phyloP scores from a whole-genome alignment of 2,329 filamentous ascomycete genomes.

The Catunica adiposa region DNA sequence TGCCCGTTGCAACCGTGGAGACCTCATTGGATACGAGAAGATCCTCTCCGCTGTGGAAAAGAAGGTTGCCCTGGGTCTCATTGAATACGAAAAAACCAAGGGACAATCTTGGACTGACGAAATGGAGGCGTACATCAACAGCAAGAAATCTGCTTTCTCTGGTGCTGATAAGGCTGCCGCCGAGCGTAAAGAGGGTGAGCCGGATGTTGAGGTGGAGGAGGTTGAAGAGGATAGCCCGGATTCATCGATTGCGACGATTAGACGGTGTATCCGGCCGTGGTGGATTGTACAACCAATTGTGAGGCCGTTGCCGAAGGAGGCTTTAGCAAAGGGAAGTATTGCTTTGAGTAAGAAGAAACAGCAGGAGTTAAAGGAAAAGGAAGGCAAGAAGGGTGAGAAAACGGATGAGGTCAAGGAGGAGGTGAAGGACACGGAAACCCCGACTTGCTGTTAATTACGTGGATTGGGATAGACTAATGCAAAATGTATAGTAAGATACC shows the following conservation, averaged over 20 bases:
- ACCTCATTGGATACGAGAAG: constrained; percentile 61
- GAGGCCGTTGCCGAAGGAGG: constrained; percentile 73
- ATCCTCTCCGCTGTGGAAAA: constrained; percentile 60
- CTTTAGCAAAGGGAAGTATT: constrained; percentile 64
- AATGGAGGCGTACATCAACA: constrained; percentile 16
- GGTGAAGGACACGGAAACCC: not conserved
- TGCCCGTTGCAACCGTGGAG: constrained; percentile 48
- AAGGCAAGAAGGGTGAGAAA: not conserved
- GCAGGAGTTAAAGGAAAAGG: constrained; percentile 22
- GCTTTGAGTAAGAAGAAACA: constrained; percentile 54
- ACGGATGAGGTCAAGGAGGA: not conserved
- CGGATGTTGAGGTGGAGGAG: constrained; percentile 21
- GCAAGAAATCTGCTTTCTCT: constrained; percentile 10
- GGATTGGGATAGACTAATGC: not conserved
- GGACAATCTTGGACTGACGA: constrained; percentile 33
- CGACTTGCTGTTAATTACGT: not conserved
- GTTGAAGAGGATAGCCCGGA: constrained; percentile 41
- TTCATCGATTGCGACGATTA: constrained; percentile 33
- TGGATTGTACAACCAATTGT: constrained; percentile 85
- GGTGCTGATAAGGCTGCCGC: constrained; percentile 12
- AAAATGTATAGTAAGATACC: not conserved
- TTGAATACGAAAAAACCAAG: constrained; percentile 43
- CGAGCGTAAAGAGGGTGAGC: constrained; percentile 15
- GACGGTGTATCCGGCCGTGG: constrained; percentile 63
- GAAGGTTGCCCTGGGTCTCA: constrained; percentile 54